These are phyloP conservation scores for Eucalyptus albens DNA, from an alignment of 345 rosid species.

Conservation along the genomic window DNA sequence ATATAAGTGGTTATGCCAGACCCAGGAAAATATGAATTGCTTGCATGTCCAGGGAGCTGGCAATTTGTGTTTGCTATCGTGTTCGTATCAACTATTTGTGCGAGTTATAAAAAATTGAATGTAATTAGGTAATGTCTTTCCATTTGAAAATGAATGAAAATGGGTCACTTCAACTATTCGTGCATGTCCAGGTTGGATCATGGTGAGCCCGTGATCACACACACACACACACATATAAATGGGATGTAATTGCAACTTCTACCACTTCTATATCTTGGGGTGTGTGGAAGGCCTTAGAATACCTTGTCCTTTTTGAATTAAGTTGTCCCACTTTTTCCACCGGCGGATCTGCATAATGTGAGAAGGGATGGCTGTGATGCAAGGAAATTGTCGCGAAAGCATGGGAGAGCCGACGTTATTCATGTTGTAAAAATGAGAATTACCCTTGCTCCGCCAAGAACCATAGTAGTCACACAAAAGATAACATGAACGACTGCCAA, in stretches of 20 bases:
- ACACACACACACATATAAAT: not conserved
- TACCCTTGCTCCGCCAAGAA: constrained; percentile 81
- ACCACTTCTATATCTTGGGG: not conserved
- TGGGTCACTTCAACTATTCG: not conserved
- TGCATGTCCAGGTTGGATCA: not conserved
- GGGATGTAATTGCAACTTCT: not conserved
- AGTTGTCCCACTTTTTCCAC: constrained; percentile 74
- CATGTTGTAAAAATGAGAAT: not conserved
- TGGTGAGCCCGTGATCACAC: not conserved
- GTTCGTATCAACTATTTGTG: not conserved
- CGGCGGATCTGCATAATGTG: constrained; percentile 33
- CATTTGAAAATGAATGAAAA: not conserved
- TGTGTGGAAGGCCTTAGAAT: not conserved
- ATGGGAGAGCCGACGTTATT: not conserved
- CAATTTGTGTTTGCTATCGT: not conserved
- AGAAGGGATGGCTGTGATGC: not conserved
- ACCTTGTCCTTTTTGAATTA: not conserved
- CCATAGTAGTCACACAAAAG: constrained; percentile 67
- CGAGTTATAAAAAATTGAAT: not conserved
- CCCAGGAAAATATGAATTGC: not conserved
- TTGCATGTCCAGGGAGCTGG: not conserved
- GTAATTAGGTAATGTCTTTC: not conserved
- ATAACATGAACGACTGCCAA: constrained; percentile 72
- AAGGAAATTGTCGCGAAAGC: not conserved
- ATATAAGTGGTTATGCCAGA: not conserved